Percentiles rank a stretch among this genome's conserved stretches.
Conservation (phyloP, 2,329 filamentous ascomycete species). For the Penicillium sp. region DNA sequence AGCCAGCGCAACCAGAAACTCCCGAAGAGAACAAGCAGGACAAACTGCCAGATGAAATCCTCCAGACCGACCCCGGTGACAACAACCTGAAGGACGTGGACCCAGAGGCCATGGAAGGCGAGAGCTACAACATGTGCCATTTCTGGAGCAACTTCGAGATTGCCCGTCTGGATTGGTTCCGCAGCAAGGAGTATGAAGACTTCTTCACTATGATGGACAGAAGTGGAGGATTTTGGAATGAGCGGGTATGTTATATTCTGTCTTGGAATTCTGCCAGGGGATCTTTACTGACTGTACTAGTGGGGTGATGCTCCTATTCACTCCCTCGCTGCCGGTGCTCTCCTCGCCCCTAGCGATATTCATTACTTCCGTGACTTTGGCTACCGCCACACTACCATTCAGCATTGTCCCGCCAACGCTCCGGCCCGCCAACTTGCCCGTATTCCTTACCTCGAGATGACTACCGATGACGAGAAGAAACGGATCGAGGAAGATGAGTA, state of each 20-base stretch:
- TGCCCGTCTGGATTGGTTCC: slow-evolving; percentile 89
- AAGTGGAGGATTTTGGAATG: slow-evolving; percentile 98
- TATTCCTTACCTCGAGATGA: slow-evolving; percentile 76
- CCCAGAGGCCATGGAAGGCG: slow-evolving; percentile 90
- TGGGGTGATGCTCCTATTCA: slow-evolving; percentile 99
- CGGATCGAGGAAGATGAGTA: slow-evolving; percentile 91
- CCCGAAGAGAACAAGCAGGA: slow-evolving; percentile 65
- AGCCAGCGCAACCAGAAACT: slow-evolving; percentile 47
- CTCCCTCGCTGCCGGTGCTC: slow-evolving; percentile 87
- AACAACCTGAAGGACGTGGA: slow-evolving; percentile 77
- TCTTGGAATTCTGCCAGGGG: not conserved
- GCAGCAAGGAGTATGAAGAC: slow-evolving; percentile 94
- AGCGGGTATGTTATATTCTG: slow-evolving; percentile 65
- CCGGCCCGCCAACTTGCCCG: slow-evolving; percentile 80
- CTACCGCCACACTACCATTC: slow-evolving; percentile 97
- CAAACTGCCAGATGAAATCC: slow-evolving; percentile 75
- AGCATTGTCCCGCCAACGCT: slow-evolving; percentile 96
- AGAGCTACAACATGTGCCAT: slow-evolving; percentile 99
- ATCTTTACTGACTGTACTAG: slow-evolving; percentile 50
- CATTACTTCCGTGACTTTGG: slow-evolving; percentile 99
- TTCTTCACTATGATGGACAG: slow-evolving; percentile 99
- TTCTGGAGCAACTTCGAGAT: slow-evolving; percentile 99
- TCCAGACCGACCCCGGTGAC: slow-evolving; percentile 69
- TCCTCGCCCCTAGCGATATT: slow-evolving; percentile 77
- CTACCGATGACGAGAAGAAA: slow-evolving; percentile 76